Evolutionary conservation across 371 early-diverging fungal genomes (phyloP).

Genomic region (Mucor indicus): DNA sequence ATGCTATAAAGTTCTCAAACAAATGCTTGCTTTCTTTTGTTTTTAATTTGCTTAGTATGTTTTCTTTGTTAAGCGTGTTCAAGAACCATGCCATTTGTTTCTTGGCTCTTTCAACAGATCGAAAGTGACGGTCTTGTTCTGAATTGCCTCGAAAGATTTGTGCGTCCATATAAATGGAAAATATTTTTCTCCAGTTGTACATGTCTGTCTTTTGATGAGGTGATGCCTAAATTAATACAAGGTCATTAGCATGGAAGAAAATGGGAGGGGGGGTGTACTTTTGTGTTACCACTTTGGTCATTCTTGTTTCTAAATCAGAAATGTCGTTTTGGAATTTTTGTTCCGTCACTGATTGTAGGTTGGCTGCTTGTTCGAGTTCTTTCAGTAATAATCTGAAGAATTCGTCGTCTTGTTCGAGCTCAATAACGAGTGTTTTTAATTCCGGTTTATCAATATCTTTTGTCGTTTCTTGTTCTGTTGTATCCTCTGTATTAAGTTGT

Average conservation of each 20-base stretch:
- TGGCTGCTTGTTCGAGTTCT: constrained; percentile 43
- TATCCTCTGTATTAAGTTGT: not conserved
- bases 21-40: constrained; percentile 42
- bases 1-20: constrained; percentile 58
- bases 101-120: constrained; percentile 52
- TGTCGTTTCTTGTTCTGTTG: not conserved
- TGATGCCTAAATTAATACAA: constrained; percentile 20
- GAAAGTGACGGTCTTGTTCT: constrained; percentile 42
- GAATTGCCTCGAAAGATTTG: constrained; percentile 61
- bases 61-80: constrained; percentile 37
- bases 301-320: constrained; percentile 38
- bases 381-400: constrained; percentile 56
- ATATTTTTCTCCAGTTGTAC: constrained; percentile 72
- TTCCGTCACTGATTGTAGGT: constrained; percentile 34
- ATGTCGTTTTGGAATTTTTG: constrained; percentile 47
- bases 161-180: constrained; percentile 67
- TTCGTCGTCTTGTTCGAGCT: constrained; percentile 57
- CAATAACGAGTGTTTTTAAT: constrained; percentile 47
- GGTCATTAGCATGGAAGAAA: too few relatives aligned
- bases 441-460: not conserved
- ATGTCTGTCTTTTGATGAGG: constrained; percentile 66
- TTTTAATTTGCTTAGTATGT: constrained; percentile 37
- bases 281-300: constrained; percentile 46
- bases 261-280: too few relatives aligned
- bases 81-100: constrained; percentile 62